Evolutionary conservation across 139 green algal genomes (phyloP).

Genomic region (Raphidocelis subcapitata): DNA sequence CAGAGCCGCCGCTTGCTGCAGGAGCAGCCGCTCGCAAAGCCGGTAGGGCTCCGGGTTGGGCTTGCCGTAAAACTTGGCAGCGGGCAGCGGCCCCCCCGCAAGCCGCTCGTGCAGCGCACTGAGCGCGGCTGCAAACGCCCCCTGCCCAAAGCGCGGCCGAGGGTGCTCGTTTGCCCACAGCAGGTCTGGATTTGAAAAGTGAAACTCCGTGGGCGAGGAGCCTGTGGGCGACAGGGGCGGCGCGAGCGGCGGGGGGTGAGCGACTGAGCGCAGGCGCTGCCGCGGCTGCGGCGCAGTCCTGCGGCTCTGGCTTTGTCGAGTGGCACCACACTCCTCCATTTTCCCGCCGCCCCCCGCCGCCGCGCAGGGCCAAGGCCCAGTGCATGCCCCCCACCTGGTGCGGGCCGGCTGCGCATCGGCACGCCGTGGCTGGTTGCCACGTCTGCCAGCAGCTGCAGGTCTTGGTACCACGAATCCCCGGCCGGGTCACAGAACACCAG

Average conservation of each 20-base stretch:
- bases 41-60: constrained; percentile 63
- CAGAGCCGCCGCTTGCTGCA: constrained; percentile 52
- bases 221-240: no score
- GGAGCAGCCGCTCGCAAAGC: constrained; percentile 58
- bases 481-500: constrained; percentile 74
- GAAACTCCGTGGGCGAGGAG: constrained; percentile 24
- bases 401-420: constrained; percentile 5
- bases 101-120: constrained; percentile 45
- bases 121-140: constrained; percentile 62
- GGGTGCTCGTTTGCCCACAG: constrained; percentile 73
- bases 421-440: constrained; percentile 48
- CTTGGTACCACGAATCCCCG: constrained; percentile 57
- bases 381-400: constrained; percentile 15
- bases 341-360: no score
- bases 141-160: constrained; percentile 66
- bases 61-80: constrained; percentile 62
- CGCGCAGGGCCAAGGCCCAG: no score
- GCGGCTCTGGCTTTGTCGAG: no score
- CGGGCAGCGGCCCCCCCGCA: constrained; percentile 24
- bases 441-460: constrained; percentile 72
- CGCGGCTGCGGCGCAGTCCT: no score
- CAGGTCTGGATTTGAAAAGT: constrained; percentile 56
- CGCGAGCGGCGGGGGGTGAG: no score
- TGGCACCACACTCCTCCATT: no score
- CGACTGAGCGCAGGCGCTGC: no score